Evolutionary conservation across 2,329 filamentous ascomycete genomes (phyloP).

Genomic region (Alternaria incomplexa): DNA sequence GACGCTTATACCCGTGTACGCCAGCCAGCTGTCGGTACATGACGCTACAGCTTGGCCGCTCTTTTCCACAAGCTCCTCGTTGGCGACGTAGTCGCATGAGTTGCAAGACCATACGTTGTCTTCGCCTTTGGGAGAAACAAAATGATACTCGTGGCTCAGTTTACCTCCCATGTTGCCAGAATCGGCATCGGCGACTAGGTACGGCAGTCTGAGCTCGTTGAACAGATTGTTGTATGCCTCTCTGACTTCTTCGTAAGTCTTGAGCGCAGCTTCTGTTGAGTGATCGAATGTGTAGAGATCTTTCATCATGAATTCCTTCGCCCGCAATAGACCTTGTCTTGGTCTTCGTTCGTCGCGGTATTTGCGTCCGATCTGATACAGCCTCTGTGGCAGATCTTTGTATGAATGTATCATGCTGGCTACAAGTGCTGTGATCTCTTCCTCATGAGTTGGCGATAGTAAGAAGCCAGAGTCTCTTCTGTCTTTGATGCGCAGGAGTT

Average conservation of each 20-base stretch:
- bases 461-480: slow-evolving; percentile 77
- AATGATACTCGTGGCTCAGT: slow-evolving; percentile 93
- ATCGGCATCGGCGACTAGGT: slow-evolving; percentile 84
- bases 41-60: slow-evolving; percentile 18
- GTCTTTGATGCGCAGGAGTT: slow-evolving; percentile 83
- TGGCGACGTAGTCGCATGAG: slow-evolving; percentile 77
- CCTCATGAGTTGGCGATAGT: slow-evolving; percentile 91
- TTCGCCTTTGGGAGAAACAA: slow-evolving; percentile 79
- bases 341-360: slow-evolving; percentile 93
- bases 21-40: slow-evolving; percentile 21
- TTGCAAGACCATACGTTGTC: slow-evolving; percentile 81
- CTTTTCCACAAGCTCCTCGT: slow-evolving; percentile 79
- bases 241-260: slow-evolving; percentile 79
- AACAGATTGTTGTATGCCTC: slow-evolving; percentile 79
- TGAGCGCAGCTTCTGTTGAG: slow-evolving; percentile 69
- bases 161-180: slow-evolving; percentile 96
- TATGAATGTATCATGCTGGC: slow-evolving; percentile 77
- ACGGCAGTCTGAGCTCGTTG: slow-evolving; percentile 79
- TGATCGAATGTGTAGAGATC: slow-evolving; percentile 95
- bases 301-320: slow-evolving; percentile 96
- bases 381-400: slow-evolving; percentile 80
- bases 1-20: slow-evolving; percentile 70
- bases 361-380: slow-evolving; percentile 94
- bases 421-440: slow-evolving; percentile 89
- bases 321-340: slow-evolving; percentile 83